Conservation (phyloP, 1,284 basidiomycete species). For the Rhodofomes roseus region DNA sequence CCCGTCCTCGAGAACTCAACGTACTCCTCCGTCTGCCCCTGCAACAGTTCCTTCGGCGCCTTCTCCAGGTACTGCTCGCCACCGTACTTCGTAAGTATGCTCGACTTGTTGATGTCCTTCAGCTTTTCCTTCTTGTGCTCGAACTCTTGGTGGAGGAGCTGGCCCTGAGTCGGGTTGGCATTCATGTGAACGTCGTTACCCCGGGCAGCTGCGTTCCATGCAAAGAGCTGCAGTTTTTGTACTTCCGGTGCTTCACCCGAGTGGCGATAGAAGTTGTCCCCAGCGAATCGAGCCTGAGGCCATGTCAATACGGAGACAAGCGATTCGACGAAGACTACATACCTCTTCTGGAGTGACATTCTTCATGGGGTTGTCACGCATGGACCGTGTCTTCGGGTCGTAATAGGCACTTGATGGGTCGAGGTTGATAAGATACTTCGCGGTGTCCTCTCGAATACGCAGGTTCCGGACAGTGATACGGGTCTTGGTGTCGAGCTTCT, state of each 20-base stretch:
- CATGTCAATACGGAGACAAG: background rate
- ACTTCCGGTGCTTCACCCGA: conserved; percentile 91
- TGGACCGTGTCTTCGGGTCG: conserved; percentile 98
- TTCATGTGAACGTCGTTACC: conserved; percentile 96
- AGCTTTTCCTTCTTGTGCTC: conserved; percentile 89
- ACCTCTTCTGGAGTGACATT: conserved; percentile 84
- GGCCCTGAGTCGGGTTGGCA: conserved; percentile 94
- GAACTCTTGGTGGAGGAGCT: conserved; percentile 89
- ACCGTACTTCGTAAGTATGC: conserved; percentile 89
- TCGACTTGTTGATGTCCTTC: conserved; percentile 83
- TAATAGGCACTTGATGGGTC: conserved; percentile 97
- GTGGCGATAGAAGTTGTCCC: conserved; percentile 92
- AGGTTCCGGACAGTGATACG: conserved; percentile 97
- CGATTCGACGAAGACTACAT: no score
- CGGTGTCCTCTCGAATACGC: conserved; percentile 98
- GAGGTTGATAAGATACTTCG: conserved; percentile 97
- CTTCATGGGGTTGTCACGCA: conserved; percentile 93
- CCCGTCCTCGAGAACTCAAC: conserved; percentile 96
- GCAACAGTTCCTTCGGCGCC: conserved; percentile 84
- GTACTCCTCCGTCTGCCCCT: conserved; percentile 96
- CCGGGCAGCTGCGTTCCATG: conserved; percentile 92
- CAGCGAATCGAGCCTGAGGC: conserved; percentile 80
- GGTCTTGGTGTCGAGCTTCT: conserved; percentile 97
- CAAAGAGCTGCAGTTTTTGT: conserved; percentile 91
- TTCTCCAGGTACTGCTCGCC: conserved; percentile 91